Evolutionary conservation across 768 basidiomycete species (phyloP).

Genomic region (Brasilioporus rufonigricans): DNA sequence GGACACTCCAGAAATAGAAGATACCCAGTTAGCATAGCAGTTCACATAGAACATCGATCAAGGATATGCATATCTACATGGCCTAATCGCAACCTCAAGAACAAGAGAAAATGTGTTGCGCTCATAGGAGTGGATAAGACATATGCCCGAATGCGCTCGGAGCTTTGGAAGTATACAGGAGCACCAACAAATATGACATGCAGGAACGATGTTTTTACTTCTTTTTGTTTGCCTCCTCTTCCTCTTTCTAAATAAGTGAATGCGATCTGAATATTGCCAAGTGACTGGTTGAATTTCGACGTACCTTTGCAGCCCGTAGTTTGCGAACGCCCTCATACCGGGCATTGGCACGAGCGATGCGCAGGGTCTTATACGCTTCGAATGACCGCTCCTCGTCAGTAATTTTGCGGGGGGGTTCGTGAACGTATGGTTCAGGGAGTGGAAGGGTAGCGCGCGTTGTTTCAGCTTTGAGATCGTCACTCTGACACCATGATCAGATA

Average conservation of each 20-base stretch:
- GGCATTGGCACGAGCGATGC: slow-evolving; percentile 74
- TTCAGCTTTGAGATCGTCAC: slow-evolving; percentile 75
- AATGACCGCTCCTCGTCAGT: slow-evolving; percentile 86
- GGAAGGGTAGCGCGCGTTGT: slow-evolving; percentile 68
- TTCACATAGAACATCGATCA: not conserved
- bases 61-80: not conserved
- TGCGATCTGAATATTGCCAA: slow-evolving; percentile 15
- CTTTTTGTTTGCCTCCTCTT: slow-evolving; percentile 91
- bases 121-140: slow-evolving; percentile 33
- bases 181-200: not conserved
- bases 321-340: slow-evolving; percentile 89
- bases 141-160: slow-evolving; percentile 29
- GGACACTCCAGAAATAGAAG: not conserved
- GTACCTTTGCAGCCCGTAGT: slow-evolving; percentile 79
- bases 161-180: slow-evolving; percentile 39
- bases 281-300: slow-evolving; percentile 25
- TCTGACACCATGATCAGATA: slow-evolving; percentile 41
- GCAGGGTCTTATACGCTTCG: slow-evolving; percentile 87
- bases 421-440: slow-evolving; percentile 63
- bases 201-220: slow-evolving; percentile 48
- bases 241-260: slow-evolving; percentile 61
- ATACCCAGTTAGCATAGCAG: slow-evolving; percentile 15
- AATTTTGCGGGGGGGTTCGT: slow-evolving; percentile 91
- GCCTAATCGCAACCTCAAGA: not conserved
- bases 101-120: not conserved